Base-by-base conservation (phyloP, 2,329 filamentous ascomycete species). In the Lecanosticta acicola region DNA sequence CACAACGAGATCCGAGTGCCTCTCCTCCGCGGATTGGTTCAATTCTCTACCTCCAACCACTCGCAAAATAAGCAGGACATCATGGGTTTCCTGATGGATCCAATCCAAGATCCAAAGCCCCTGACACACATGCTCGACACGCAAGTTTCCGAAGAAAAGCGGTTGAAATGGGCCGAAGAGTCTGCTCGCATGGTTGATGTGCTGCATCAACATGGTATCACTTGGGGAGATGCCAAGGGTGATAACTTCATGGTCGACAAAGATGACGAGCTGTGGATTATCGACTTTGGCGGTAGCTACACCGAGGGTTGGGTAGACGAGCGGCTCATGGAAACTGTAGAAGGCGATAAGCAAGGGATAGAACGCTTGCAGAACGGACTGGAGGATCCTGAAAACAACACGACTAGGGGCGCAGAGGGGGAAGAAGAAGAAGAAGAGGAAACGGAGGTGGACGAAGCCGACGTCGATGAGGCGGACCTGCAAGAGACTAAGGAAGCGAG, bases 201-300 rank as follows among this genome's bases (percentile, higher is more conserved):
- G n/a, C 58, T 69, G 16, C 66, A 69, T 46, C 54, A 60, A 21
- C 45, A 62, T 26, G 50, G 54, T 11, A 61, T 69, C 17, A 50
- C 67, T 2, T 69, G 66, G 66, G 66, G 67, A 11, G 66, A 69
- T 41, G 66, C 63, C 1, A 68, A 69, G 52, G 62, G 66, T 4
- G 66, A 68, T 44, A 69, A 69, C 36, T 66, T 69, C 56, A 52
- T 69, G 55, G 63, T 68, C 8, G 66, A 68, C 47, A 39, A 50
- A 37, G 35, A 63, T n/a, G 59, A 65, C 16, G 49, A 61, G 32
- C 48, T 66, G n/a, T 69, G 61, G 61, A 65, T 69, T 19, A 67
- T 69, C 36, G 65, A 68, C 44, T 67, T 68, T 46, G 64, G 66
- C 4, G 66, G 66, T 1, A 62, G 61, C 29, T 67, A 62, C 37